Evolutionary conservation across 1,284 basidiomycete species (phyloP), one percentile per base, ranked within the genome.

Genomic region (Inonotus hispidus): DNA sequence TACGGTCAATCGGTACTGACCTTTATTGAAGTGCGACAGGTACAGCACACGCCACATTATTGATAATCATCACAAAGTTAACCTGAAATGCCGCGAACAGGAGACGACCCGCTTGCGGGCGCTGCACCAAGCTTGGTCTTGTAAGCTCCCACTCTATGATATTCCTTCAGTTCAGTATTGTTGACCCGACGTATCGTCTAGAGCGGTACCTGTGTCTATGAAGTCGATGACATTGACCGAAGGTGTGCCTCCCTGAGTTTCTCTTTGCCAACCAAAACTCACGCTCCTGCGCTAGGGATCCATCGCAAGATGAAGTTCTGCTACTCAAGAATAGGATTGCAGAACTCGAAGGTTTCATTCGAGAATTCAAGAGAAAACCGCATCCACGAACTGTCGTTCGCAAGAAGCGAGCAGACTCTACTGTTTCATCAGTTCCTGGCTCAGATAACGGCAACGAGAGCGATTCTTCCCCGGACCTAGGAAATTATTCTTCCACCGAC

Each of bases 171-270:
- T 27, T 3, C 8, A n/a, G n/a, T 14, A 43, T 61, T 27, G 60
- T 43, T 29, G 11, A 27, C 14, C 32, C 19, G n/a, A 19, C 5
- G n/a, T 21, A 5, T 54, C 7, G 41, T 2, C 41, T 58, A 73
- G 69, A 78, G 75, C 8, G 76, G 75, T 2, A 73, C 74, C 1
- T 78, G 76, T 60, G 75, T 78, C 0, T 78, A 78, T 57, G 76
- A 78, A 62, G 73, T 77, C 2, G 76, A 76, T 64, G 75, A 77
- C 61, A 1, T 68, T 70, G 50, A 23, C 72, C 13, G 70, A 70
- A 47, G 60, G 71, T 73, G 35, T 21, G 29, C 35, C 10, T 45
- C n/a, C 4, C 11, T 49, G 39, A 7, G 10, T 11, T 39, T 45
- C 43, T 13, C 14, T 19, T n/a, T 21, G 32, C 43, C 50, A 13